Evolutionary conservation across 176 grass and related monocot genomes (phyloP).

Genomic region (Bonia amplexicaulis): DNA sequence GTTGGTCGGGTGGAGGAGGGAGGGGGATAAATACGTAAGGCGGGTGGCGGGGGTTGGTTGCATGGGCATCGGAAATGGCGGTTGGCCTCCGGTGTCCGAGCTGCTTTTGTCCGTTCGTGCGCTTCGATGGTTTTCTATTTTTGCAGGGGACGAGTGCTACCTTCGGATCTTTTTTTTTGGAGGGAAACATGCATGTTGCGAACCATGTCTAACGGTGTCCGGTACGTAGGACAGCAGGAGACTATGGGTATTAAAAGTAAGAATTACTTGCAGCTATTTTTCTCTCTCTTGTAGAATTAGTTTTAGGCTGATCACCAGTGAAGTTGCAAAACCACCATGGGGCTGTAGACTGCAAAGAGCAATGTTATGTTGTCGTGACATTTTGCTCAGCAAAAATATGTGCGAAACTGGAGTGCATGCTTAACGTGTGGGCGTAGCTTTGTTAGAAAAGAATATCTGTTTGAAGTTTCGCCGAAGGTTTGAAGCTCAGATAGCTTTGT

Average conservation of each 20-base stretch:
- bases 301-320: too few species aligned
- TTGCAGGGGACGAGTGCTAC: background rate
- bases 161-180: too few species aligned
- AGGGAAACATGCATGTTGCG: background rate
- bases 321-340: too few species aligned
- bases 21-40: slow-evolving; percentile 22
- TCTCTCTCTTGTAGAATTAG: too few species aligned
- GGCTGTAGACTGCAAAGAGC: background rate
- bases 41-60: background rate
- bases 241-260: too few species aligned
- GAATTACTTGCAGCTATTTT: too few species aligned
- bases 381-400: background rate
- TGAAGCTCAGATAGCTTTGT: too few species aligned
- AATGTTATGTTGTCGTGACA: background rate
- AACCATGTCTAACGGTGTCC: background rate
- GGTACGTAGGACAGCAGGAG: too few species aligned
- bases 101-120: background rate
- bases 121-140: background rate
- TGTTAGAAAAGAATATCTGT: background rate
- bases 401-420: background rate
- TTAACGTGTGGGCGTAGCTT: background rate
- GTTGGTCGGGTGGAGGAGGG: background rate
- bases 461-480: too few species aligned
- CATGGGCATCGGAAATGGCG: slow-evolving; percentile 24
- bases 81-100: background rate